Evolutionary conservation across 768 basidiomycete genomes (phyloP), one percentile per base, ranked within the genome.

Genomic region (Tylopilus sp.): DNA sequence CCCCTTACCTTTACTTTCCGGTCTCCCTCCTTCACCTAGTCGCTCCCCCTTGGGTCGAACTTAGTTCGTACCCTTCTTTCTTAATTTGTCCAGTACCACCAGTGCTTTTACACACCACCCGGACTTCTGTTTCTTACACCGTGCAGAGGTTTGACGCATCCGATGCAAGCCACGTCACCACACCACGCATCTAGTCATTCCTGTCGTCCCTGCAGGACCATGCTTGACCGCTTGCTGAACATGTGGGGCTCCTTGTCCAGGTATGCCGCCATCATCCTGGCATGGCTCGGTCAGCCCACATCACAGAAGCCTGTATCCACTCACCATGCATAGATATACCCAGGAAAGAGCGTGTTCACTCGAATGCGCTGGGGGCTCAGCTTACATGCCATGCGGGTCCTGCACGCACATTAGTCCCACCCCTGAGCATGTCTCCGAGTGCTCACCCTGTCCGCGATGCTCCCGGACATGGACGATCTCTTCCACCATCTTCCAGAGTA

Each of bases 331-430:
- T 86, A 86, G 25, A 89, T 87, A 61, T 87, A 79, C 3, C 89
- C 87, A 0, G 87, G 87, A 11, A 87, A 89, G 45, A 91, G 74
- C 13, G 83, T 75, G 67, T 91, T 91, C 53, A 89, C 86, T 4
- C 89, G 77, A 45, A 91, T 89, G 3, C 75, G 70, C 65, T 82
- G 73, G 28, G 63, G 71, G 3, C 86, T 89, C 2, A 91, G 77
- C 63, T 91, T 89, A 63, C 86, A 89, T 3, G 88, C 88, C 86
- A 91, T 85, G 65, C 85, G 87, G 85, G 57, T 82, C 86, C 88
- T 87, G 56, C 25, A 17, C 42, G 3, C 22, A 2, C 7, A 16
- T 49, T 14, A 56, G 51, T 52, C 17, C 25, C 48, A 17, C 13
- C 7, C 6, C 2, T 8, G 1, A 1, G 16, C 17, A 0, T 21